Evolutionary conservation across 441 rosid genomes (phyloP), one percentile per base, ranked within the genome.

Genomic region (Bruguiera hainesii): DNA sequence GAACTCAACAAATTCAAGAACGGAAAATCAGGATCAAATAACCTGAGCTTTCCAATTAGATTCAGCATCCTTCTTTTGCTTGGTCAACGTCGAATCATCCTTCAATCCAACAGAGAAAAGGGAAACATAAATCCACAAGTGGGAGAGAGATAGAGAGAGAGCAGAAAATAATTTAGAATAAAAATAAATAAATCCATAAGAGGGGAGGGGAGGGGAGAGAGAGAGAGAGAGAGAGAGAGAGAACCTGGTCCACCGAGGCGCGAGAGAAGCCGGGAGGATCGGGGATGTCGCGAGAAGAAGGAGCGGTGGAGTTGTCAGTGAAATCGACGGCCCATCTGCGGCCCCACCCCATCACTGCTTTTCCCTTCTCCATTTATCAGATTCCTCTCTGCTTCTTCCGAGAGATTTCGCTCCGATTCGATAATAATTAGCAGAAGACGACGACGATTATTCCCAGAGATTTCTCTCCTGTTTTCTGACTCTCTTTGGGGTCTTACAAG

Each of bases 61-160:
- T 80, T 95, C 99, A 48, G 98, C 98, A 55, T 95, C 99, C 87
- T 90, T 95, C 90, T 95, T 92, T 70, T 92, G 98, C 61, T 87
- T 87, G 71, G 88, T 78, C n/a, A 78, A 76, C 2, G 93, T 68
- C 35, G 97, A 90, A 75, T 95, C 99, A 63, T 95, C 98, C 99
- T 92, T 76, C 31, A 19, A 61, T 5, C 51, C 21, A 46, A 26
- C 26, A 26, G 26, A 26, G 26, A 26, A 26, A 26, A 26, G 2
- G 26, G 26, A 1, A 26, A 26, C 1, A 1, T 26, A 26, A 26
- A 26, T 26, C 26, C 26, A 26, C 26, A 2, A 26, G 26, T 26
- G 26, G 26, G 26, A 26, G 26, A 26, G 2, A 26, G 26, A 26
- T 0, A 26, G 26, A 26, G 26, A 26, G 26, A 26, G 23, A 23